Base-by-base conservation (phyloP, 2,329 filamentous ascomycete species). In the Pseudocercospora vitis region DNA sequence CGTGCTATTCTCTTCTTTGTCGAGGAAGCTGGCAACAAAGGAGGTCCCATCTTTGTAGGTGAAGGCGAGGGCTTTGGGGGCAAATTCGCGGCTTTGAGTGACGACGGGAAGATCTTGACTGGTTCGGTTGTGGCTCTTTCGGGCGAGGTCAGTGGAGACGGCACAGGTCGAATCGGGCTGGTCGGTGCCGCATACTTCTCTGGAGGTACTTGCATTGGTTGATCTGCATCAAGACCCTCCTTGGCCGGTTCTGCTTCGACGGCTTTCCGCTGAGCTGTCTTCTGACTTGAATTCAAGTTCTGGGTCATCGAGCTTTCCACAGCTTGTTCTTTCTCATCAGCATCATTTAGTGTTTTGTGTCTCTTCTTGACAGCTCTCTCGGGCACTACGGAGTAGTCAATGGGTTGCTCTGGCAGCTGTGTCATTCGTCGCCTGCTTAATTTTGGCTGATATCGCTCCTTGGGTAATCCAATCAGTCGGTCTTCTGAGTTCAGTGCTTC, bases 361-460 rank as follows among this genome's bases (percentile, higher is more conserved):
- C 76, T 70, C 61, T 75, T 79, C 16, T 68, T 73, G 4, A 54
- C 60, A 11, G 65, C 62, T 68, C 74, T 70, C 73, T 79, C 66
- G 56, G 74, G 53, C 54, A 58, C 42, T 55, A 71, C 60, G 55
- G 72, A 64, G 54, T 58, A 66, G 57, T 71, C 68, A 50, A 63
- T 59, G 2, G 60, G 44, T 31, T 65, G 58, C 16, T 69, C 62
- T 1, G 61, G n/a, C 21, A 64, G 29, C 7, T 53, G 47, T 9
- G 62, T 68, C n/a, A 65, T 59, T 51, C 67, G 35, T 55, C 68
- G 44, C 53, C 68, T 65, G 52, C 71, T 73, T 24, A 69, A 72
- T 45, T 73, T 61, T 2, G 73, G 71, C 49, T 68, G 58, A 54
- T 75, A 75, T 9, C 63, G 55, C 58, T 75, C 73, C 53, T 65